Conservation (phyloP, 306 rosid species). For the Styphnolobium japonicum region DNA sequence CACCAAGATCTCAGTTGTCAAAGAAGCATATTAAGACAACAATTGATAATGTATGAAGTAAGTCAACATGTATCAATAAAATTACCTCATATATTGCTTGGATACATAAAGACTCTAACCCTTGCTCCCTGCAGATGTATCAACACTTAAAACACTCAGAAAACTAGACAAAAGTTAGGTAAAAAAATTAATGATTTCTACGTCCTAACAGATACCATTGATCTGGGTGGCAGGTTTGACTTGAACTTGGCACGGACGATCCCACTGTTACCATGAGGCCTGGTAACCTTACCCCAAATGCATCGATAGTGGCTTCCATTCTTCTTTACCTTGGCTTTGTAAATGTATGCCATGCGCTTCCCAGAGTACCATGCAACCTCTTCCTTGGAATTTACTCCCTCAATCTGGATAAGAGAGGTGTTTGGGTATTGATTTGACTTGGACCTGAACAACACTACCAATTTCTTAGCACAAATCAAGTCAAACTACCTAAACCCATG, state of each 20-base stretch:
- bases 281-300: constrained; percentile 92
- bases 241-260: constrained; percentile 91
- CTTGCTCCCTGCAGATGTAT: constrained; percentile 67
- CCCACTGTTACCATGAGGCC: constrained; percentile 97
- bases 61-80: background rate
- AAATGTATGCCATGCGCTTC: constrained; percentile 90
- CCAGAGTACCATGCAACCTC: constrained; percentile 84
- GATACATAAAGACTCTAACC: constrained; percentile 94
- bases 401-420: constrained; percentile 82
- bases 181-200: background rate
- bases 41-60: background rate
- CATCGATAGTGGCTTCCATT: constrained; percentile 84
- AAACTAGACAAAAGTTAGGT: background rate
- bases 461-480: background rate
- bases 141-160: constrained; percentile 10
- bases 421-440: constrained; percentile 93
- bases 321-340: constrained; percentile 89
- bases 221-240: constrained; percentile 82
- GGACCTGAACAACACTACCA: constrained; percentile 50
- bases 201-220: constrained; percentile 55
- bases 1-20: background rate
- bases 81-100: constrained; percentile 86
- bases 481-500: background rate
- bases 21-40: background rate
- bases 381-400: constrained; percentile 90